These are phyloP conservation scores for Rasamsonia emersonii DNA, from an alignment of 2,329 filamentous ascomycete genomes.

Conservation along the genomic window DNA sequence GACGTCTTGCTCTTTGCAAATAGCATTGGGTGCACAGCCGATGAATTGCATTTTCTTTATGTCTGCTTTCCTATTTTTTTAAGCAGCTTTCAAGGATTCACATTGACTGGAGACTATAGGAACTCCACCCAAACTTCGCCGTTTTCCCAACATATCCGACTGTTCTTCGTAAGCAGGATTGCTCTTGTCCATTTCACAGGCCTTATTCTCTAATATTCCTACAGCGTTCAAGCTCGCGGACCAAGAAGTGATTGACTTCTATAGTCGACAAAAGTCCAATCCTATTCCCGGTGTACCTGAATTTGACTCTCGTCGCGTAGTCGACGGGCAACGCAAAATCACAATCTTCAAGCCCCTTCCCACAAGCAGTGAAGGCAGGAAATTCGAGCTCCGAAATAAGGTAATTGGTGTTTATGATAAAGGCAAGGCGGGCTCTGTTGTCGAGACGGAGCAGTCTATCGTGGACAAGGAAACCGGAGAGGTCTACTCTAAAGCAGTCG, in stretches of 20 bases:
- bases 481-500: constrained; percentile 60
- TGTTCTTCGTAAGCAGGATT: constrained; percentile 69
- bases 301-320: constrained; percentile 63
- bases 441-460: constrained; percentile 69
- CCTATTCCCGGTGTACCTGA: constrained; percentile 68
- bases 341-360: constrained; percentile 70
- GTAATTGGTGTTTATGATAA: constrained; percentile 86
- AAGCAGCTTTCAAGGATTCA: no score
- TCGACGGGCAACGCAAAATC: constrained; percentile 78
- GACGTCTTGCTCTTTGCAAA: constrained; percentile 84
- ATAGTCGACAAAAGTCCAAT: constrained; percentile 56
- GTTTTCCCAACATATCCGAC: constrained; percentile 86
- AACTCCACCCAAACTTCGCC: constrained; percentile 76
- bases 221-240: constrained; percentile 65
- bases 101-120: no score
- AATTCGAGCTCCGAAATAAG: constrained; percentile 68
- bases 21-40: constrained; percentile 74
- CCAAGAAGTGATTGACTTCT: constrained; percentile 77
- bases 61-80: constrained; percentile 41
- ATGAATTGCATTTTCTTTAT: constrained; percentile 89
- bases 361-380: constrained; percentile 57
- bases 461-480: constrained; percentile 63
- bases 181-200: no score
- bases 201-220: constrained; percentile 12
- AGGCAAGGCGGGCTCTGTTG: constrained; percentile 70